Evolutionary conservation across 768 basidiomycete species (phyloP).

Genomic region (Boletus coccyginus): DNA sequence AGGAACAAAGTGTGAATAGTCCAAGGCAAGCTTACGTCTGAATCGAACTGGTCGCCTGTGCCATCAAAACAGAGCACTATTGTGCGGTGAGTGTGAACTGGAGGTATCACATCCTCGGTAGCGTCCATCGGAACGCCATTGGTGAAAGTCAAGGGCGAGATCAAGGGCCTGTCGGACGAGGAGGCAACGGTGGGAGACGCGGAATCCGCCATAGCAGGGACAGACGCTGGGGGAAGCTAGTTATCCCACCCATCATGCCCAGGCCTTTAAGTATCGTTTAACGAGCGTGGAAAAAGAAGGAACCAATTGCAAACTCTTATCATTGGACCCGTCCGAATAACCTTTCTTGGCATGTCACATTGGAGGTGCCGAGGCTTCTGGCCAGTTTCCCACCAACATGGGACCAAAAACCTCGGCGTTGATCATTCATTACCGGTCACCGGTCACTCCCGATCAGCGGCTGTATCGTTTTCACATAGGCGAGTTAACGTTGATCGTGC

Average conservation of each 20-base stretch:
- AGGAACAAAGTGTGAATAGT: neutral
- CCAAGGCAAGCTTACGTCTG: conserved; percentile 43
- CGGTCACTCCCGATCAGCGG: too few species aligned
- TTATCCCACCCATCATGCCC: neutral
- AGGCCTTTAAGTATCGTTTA: conserved; percentile 1
- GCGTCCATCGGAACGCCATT: neutral
- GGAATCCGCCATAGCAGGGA: conserved; percentile 12
- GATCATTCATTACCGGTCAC: too few species aligned
- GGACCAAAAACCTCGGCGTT: neutral
- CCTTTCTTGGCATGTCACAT: neutral
- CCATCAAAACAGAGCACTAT: conserved; percentile 70
- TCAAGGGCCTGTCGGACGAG: conserved; percentile 2
- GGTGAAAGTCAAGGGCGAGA: conserved; percentile 8
- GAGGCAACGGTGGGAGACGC: neutral
- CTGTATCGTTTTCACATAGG: too few species aligned
- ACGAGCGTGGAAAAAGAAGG: conserved; percentile 8
- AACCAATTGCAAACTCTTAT: neutral
- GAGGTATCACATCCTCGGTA: conserved; percentile 40
- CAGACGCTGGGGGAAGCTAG: neutral
- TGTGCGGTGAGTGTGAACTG: conserved; percentile 45
- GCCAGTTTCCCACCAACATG: conserved; percentile 7
- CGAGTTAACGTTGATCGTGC: neutral
- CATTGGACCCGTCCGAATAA: conserved; percentile 18
- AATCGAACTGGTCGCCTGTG: conserved; percentile 62
- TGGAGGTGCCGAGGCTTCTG: neutral